Evolutionary conservation across 208 protist genomes (phyloP), one percentile per base, ranked within the genome.

Genomic region (Leishmania mexicana): DNA sequence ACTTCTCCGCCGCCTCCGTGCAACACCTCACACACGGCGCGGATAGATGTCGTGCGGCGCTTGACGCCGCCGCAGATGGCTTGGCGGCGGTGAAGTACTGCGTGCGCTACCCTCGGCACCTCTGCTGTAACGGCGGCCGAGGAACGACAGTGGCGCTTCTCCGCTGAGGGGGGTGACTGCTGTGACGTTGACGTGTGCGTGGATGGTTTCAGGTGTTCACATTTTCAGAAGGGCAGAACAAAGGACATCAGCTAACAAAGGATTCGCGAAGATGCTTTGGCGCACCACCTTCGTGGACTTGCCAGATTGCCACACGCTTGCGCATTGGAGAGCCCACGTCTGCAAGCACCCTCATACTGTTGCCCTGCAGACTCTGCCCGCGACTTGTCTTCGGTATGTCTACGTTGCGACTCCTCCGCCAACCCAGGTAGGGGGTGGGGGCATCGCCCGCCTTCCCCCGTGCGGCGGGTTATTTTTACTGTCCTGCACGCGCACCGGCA

Each of bases 11-110:
- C 7, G 65, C 42, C 78, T 58, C 64, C 31, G 17, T 53, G 78
- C 28, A 60, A 49, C 76, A 35, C 65, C 64, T n/a, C 53, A 51
- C 24, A 19, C 64, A 70, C 28, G 65, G 65, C 40, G 83, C 74
- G 4, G 45, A 40, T 11, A 47, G 47, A 1, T 57, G 76, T 53
- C 78, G 83, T 40, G 21, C n/a, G 3, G 19, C n/a, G 21, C 71
- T 86, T 42, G 76, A 80, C 40, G 28, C 70, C 2, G 5, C 38
- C 19, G 57, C 35, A 54, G 83, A 86, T 64, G 71, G 62, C 35
- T 47, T 82, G 78, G 57, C 80, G 40, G 65, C 67, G 21, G 78
- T 77, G 47, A 78, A 82, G 77, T 86, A 80, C 78, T 86, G 83
- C 45, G n/a, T 78, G 40, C 83, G 77, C n/a, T 80, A 72, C 49